Base-by-base conservation (phyloP, 1,284 basidiomycete genomes). In the Cryptococcus neoformans region DNA sequence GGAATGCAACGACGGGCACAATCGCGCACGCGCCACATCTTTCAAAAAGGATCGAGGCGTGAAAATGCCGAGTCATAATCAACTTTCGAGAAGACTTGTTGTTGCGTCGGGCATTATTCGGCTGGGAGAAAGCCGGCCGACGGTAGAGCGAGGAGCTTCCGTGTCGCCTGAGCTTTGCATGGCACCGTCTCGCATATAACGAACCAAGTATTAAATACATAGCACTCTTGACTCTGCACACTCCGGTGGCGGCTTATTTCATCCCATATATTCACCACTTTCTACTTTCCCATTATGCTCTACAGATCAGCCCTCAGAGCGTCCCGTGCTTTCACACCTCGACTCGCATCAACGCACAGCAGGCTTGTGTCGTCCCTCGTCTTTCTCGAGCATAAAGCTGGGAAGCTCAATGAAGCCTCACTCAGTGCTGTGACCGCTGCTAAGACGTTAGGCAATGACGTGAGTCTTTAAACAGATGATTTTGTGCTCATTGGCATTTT, bases 401-500 rank as follows among this genome's bases (percentile, higher is more conserved):
- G 92, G 49, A 82, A 83, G 63, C 83, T 98, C 65, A 90, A 92
- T 62, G 83, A 91, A 5, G 86, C 85, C 8, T 88, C 89, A n/a
- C 83, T 96, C 56, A 90, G 88, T 38, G 94, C 95, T 40, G 79
- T 98, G 63, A 91, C 91, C 1, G 94, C 94, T 35, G 94, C 94
- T 1, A 80, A 85, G 62, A 83, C 88, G 66, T 83, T 99, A 10
- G 81, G 80, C 21, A 90, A 90, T 6, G 82, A 78, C 55, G 75
- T 78, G 56, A 68, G 74, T 59, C 10, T 12, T 10, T 14, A 11
- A 28, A 11, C 5, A 47, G 17, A 16, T 16, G 7, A 4, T 28
- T 28, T 28, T 28, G 28, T 28, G 8, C 46, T 47, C 9, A 47
- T 8, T 7, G 38, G 37, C 4, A 3, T 37, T 9, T 28, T 4